phyloP scores from a whole-genome alignment of 495 filamentous ascomycete genomes.

The Penicillium samsonianum region DNA sequence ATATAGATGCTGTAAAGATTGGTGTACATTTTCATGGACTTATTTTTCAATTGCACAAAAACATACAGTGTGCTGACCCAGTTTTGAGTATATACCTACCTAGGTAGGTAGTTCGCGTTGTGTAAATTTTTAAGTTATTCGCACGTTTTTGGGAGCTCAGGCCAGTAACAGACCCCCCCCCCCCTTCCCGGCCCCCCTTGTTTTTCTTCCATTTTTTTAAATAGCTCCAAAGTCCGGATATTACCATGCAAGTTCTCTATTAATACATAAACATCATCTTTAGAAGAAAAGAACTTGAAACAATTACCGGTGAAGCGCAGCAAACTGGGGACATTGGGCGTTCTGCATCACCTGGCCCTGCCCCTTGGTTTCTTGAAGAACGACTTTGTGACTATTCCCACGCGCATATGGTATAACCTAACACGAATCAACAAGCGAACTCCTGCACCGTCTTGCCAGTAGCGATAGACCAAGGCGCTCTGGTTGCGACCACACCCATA shows the following conservation, averaged over 20 bases:
- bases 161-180: too few relatives aligned
- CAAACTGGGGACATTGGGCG: too few relatives aligned
- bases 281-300: too few relatives aligned
- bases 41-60: background rate
- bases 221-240: background rate
- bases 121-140: too few relatives aligned
- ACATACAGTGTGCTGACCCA: background rate
- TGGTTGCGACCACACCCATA: slow-evolving; percentile 36
- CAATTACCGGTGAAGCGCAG: too few relatives aligned
- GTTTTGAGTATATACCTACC: background rate
- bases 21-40: background rate
- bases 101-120: too few relatives aligned
- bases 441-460: background rate
- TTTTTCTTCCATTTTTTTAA: too few relatives aligned
- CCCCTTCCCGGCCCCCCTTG: too few relatives aligned
- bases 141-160: background rate
- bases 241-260: too few relatives aligned
- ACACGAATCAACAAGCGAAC: slow-evolving; percentile 8
- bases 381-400: background rate
- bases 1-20: slow-evolving; percentile 3
- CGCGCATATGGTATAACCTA: slow-evolving; percentile 15
- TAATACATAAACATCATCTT: too few relatives aligned
- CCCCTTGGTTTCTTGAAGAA: background rate
- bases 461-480: slow-evolving; percentile 36
- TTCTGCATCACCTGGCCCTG: too few relatives aligned